Base-by-base conservation (phyloP, 2,329 filamentous ascomycete genomes). In the Setomelanomma holmii region DNA sequence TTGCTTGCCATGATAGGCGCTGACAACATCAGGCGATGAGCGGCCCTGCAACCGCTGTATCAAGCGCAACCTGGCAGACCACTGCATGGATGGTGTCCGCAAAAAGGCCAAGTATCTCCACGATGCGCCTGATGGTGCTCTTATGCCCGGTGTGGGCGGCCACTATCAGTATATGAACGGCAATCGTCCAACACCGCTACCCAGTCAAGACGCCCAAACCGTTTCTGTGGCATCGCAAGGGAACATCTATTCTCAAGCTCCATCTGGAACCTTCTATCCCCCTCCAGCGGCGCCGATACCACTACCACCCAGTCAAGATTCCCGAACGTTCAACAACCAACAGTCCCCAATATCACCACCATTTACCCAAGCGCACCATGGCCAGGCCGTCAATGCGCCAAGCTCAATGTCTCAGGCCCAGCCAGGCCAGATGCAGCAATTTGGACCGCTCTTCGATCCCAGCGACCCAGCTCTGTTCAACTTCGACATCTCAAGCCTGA, bases 101-200 rank as follows among this genome's bases (percentile, higher is more conserved):
- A 99, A 99, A 78, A 99, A 98, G 82, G 95, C 95, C 45, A 99
- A 99, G 76, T 99, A 99, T 75, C 89, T 99, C 50, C 93, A 98
- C 71, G 95, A 98, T 82, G 92, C 93, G 21, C 93, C 93, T 30
- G 86, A 91, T 45, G 92, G 96, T 73, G 92, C 92, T 40, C 81
- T 97, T 56, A 85, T 93, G 71, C 91, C 93, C n/a, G 91, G 95
- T 36, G 83, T 95, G 41, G 87, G 88, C 4, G 86, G 87, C 23
- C 89, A 86, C 66, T 90, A 89, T 67, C 84, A 80, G 74, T 74
- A 77, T 76, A 64, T 73, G 79, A 69, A 76, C 78, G 65, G 76
- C 77, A 62, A 80, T 80, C 65, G 78, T 73, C 55, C 78, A 78
- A 60, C 63, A 53, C 64, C 67, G 33, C 54, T 69, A 12, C 64